Percentiles rank a stretch among this genome's conserved stretches.
Conservation (phyloP, 352 stramenopile genomes). For the Globisporangium lucens region DNA sequence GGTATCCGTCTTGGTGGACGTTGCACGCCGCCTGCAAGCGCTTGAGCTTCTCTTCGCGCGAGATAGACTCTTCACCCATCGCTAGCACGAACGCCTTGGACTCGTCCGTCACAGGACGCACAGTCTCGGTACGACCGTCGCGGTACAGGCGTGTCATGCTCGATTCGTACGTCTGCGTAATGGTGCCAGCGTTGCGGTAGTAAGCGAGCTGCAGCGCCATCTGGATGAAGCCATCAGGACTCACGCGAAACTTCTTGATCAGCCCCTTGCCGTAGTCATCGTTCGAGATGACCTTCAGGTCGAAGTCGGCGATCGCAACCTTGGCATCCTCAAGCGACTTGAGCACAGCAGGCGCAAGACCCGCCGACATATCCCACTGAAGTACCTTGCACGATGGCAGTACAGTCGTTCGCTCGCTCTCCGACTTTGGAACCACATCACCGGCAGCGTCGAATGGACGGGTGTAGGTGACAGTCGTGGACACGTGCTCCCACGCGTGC, state of each 20-base stretch:
- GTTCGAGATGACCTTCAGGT: conserved; percentile 88
- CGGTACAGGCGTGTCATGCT: conserved; percentile 95
- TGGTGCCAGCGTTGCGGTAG: conserved; percentile 89
- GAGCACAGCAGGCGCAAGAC: conserved; percentile 46
- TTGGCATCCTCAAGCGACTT: conserved; percentile 55
- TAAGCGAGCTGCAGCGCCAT: conserved; percentile 96
- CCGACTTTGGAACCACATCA: conserved; percentile 33
- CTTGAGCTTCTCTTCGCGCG: conserved; percentile 73
- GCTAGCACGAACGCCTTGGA: conserved; percentile 89
- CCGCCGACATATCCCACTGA: conserved; percentile 58
- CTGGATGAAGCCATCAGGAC: conserved; percentile 95
- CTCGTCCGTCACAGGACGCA: conserved; percentile 88
- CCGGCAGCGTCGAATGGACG: conserved; percentile 59
- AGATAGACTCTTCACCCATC: conserved; percentile 72
- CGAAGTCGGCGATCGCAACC: conserved; percentile 82
- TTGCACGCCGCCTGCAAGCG: conserved; percentile 86
- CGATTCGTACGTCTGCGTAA: conserved; percentile 97
- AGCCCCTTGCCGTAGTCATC: conserved; percentile 85
- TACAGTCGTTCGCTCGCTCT: conserved; percentile 45
- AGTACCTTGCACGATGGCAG: conserved; percentile 52
- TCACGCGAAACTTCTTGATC: conserved; percentile 92
- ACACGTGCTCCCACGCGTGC: conserved; percentile 79
- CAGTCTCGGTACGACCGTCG: conserved; percentile 94
- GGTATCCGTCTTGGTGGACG: conserved; percentile 91
- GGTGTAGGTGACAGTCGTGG: conserved; percentile 53